Percentiles rank a stretch among this genome's conserved stretches.
These are phyloP conservation scores for Pythium guiyangense DNA, from an alignment of 352 stramenopile genomes.

Conservation along the genomic window DNA sequence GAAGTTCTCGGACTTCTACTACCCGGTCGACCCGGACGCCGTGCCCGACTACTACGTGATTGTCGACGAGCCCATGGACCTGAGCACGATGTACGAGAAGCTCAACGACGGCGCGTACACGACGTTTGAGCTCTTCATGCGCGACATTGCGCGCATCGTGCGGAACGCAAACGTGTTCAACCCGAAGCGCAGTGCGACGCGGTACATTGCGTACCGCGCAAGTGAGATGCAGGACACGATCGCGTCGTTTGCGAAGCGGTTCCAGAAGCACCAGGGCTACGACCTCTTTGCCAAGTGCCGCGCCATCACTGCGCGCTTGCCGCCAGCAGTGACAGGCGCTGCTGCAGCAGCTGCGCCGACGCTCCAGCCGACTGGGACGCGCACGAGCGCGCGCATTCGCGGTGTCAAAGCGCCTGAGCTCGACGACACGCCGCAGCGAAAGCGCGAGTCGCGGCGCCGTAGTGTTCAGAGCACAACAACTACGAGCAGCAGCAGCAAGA, in stretches of 20 bases:
- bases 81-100: conserved; percentile 87
- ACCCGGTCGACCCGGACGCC: conserved; percentile 63
- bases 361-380: neutral
- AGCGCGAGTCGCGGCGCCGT: conserved; percentile 1
- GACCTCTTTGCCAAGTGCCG: conserved; percentile 87
- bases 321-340: conserved; percentile 11
- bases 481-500: conserved; percentile 3
- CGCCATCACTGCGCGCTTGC: conserved; percentile 60
- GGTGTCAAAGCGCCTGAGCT: conserved; percentile 42
- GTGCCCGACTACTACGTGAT: conserved; percentile 90
- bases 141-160: conserved; percentile 87
- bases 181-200: conserved; percentile 65
- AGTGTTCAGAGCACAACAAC: neutral
- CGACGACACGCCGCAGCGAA: conserved; percentile 12
- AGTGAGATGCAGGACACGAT: conserved; percentile 89
- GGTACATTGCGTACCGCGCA: conserved; percentile 76
- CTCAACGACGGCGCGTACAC: conserved; percentile 88
- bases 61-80: conserved; percentile 84
- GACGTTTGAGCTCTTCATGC: conserved; percentile 84
- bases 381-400: conserved; percentile 18
- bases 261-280: conserved; percentile 83
- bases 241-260: conserved; percentile 81
- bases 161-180: conserved; percentile 90
- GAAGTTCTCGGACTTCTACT: conserved; percentile 61
- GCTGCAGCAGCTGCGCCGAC: neutral